These are phyloP conservation scores for Yamadazyma kitorensis DNA, from an alignment of 805 yeast species.

Conservation along the genomic window DNA sequence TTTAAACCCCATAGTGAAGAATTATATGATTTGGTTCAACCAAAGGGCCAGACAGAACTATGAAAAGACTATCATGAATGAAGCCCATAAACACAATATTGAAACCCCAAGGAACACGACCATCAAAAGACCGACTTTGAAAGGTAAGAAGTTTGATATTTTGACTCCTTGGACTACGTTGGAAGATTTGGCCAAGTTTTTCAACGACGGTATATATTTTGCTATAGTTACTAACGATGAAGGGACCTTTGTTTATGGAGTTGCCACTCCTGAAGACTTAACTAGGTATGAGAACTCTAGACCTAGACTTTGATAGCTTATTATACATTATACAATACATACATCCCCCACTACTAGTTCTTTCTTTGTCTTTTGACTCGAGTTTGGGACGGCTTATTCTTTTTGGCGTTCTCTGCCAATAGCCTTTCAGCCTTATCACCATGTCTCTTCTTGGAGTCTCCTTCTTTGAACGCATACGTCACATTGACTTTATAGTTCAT, in stretches of 20 bases:
- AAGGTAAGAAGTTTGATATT: constrained; percentile 35
- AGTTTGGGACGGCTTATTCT: constrained; percentile 23
- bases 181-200: constrained; percentile 51
- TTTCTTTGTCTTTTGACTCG: not conserved
- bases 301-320: constrained; percentile 25
- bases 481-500: constrained; percentile 63
- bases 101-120: constrained; percentile 17
- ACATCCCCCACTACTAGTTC: not conserved
- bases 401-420: constrained; percentile 62
- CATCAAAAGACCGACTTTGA: constrained; percentile 27
- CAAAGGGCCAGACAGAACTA: constrained; percentile 34
- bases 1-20: constrained; percentile 26
- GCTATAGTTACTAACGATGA: constrained; percentile 57
- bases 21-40: constrained; percentile 44
- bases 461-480: constrained; percentile 71
- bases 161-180: constrained; percentile 55
- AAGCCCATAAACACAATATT: constrained; percentile 5
- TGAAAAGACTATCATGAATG: constrained; percentile 17
- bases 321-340: not conserved
- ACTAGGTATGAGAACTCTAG: constrained; percentile 40
- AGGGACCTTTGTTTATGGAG: constrained; percentile 55
- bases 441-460: constrained; percentile 46
- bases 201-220: constrained; percentile 47
- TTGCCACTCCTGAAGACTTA: constrained; percentile 52
- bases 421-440: constrained; percentile 79